Base-by-base conservation (phyloP, 2,329 filamentous ascomycete species). In the Aspergillus cejpii region DNA sequence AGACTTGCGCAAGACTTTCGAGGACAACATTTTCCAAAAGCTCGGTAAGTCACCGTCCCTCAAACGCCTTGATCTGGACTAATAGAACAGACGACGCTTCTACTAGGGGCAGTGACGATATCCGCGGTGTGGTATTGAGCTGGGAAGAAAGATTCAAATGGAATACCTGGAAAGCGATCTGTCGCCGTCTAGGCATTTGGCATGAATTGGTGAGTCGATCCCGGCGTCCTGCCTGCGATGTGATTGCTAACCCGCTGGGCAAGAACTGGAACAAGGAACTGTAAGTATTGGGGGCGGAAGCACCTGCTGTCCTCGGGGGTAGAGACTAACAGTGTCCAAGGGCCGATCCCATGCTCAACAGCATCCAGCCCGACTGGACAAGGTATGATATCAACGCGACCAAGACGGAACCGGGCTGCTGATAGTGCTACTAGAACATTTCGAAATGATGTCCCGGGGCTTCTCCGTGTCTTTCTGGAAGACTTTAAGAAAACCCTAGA, bases 131-230 rank as follows among this genome's bases (percentile, higher is more conserved):
- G 12, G 65, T 64, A 6, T 44, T 45, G 8, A 54, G 61, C 11
- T 75, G 72, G 72, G 65, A 63, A 23, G 77, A 76, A 8, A 77
- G 76, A 1, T 58, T 78, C 7, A 52, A 58, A 26, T 81, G 66
- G 63, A 24, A 62, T 2, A 80, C 79, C 0, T 83, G 81, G 52
- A 77, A 74, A 59, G 80, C 79, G 6, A 70, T 75, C 2, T 74
- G 74, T 39, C 66, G 74, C 29, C 69, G 77, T 31, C 53, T 71
- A 42, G 79, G 76, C 4, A 66, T 69, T 2, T 79, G 14, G 11
- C 14, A 19, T 2, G 11, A 17, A 1, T 31, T 3, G 11, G 28
- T 31, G 15, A 3, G n/a, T 31, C n/a, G 15, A 12, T 7, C 12
- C 5, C 12, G 27, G n/a, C n/a, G n/a, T n/a, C n/a, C n/a, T n/a